Conservation (phyloP, 352 stramenopile species). For the Phytophthora uliginosa region DNA sequence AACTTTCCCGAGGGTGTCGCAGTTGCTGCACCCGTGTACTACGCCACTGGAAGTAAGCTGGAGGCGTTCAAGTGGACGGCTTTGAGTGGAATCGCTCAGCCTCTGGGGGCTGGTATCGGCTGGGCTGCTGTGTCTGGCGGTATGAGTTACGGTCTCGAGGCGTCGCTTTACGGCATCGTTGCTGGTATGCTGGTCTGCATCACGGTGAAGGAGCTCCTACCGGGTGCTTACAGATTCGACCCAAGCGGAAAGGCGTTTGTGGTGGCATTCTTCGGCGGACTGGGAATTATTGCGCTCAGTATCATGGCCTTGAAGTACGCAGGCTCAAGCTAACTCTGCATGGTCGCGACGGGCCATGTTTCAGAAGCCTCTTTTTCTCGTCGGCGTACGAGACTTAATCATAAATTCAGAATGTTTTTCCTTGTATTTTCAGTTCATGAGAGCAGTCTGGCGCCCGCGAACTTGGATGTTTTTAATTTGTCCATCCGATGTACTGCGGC, state of each 20-base stretch:
- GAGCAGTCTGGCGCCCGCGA: too few relatives aligned
- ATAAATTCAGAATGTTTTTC: background rate
- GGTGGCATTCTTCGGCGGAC: conserved; percentile 84
- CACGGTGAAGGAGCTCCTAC: conserved; percentile 92
- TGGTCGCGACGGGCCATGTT: background rate
- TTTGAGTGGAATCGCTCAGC: conserved; percentile 92
- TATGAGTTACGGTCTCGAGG: conserved; percentile 78
- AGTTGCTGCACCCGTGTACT: conserved; percentile 97
- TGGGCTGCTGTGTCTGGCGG: conserved; percentile 60
- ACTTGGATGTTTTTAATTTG: too few relatives aligned
- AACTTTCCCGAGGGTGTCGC: conserved; percentile 98
- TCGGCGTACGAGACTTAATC: background rate
- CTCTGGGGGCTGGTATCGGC: conserved; percentile 91
- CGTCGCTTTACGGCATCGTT: conserved; percentile 93
- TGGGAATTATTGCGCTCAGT: conserved; percentile 92
- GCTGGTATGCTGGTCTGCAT: conserved; percentile 96
- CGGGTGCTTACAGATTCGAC: conserved; percentile 93
- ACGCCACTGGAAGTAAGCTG: conserved; percentile 93
- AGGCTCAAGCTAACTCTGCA: conserved; percentile 48
- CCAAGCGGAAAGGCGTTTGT: conserved; percentile 90
- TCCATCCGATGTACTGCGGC: too few relatives aligned
- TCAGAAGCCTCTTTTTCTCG: background rate
- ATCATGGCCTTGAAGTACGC: conserved; percentile 89
- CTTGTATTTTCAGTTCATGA: too few relatives aligned
- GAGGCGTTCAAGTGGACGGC: conserved; percentile 95